Evolutionary conservation across 2,329 filamentous ascomycete genomes (phyloP).

Genomic region (Cytospora leucostoma): DNA sequence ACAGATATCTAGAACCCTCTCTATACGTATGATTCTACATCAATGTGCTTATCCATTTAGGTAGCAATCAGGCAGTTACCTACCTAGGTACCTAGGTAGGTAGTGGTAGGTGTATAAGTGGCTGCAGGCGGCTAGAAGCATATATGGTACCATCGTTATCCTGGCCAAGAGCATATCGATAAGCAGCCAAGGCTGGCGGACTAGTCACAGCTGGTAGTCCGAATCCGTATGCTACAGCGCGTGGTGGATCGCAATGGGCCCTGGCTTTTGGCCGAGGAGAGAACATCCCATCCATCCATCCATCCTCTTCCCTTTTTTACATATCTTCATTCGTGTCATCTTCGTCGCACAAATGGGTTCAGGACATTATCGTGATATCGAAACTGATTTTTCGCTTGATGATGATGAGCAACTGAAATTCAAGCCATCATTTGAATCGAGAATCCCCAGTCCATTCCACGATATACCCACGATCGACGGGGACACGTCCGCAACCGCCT

Average conservation of each 20-base stretch:
- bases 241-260: not conserved
- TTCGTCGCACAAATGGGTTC: not conserved
- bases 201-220: no score
- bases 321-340: not conserved
- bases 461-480: constrained; percentile 6
- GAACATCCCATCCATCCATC: constrained; percentile 8
- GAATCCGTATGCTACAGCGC: not conserved
- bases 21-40: no score
- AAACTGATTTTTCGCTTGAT: constrained; percentile 7
- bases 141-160: not conserved
- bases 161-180: not conserved
- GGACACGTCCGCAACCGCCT: constrained; percentile 15
- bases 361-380: constrained; percentile 4
- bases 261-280: not conserved
- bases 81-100: no score
- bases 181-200: not conserved
- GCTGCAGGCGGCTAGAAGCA: constrained; percentile 5
- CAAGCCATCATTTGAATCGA: constrained; percentile 1
- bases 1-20: no score
- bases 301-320: not conserved
- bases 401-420: constrained; percentile 18
- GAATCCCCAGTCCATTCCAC: constrained; percentile 6
- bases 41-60: no score
- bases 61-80: no score
- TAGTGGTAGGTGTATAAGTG: not conserved